Base-by-base conservation (phyloP, 2,329 filamentous ascomycete species). In the Cladosporium sp. region DNA sequence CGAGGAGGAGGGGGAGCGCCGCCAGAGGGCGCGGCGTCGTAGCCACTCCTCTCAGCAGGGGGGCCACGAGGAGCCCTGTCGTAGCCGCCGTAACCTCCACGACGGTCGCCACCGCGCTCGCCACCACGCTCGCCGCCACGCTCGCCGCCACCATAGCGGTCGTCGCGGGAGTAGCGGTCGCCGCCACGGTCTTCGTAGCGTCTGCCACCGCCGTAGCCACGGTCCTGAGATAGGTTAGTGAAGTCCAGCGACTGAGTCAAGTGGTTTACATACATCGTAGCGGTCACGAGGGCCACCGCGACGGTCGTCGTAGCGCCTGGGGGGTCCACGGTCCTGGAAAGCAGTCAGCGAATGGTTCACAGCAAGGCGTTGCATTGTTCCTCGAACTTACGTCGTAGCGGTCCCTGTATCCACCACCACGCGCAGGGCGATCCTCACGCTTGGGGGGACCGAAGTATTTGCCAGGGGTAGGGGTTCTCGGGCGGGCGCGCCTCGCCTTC, bases 371-470 rank as follows among this genome's bases (percentile, higher is more conserved):
- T 51, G 32, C 21, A 23, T 18, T 39, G 23, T 43, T 21, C 2
- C 5, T 18, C 5, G 30, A 28, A 70, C 73, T 65, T 68, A 76
- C 77, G 39, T 78, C 80, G 70, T 80, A 81, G 70, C 81, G 79
- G 66, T 82, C 81, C 71, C 64, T 56, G 64, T 48, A 57, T 18
- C 58, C 63, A 32, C 54, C 63, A 32, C 54, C 54, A 39, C 54
- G 54, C 6, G 54, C 36, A 26, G 54, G 53, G 32, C 48, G 63
- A 56, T 57, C 43, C 21, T 36, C 93, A 85, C 95, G 88, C 89
- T 99, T 99, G 70, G 95, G 95, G 68, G 95, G 95, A 61, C 95
- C 95, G 77, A 97, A 98, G 86, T 99, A 99, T 84, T 98, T 98
- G 82, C 95, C 95, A 58, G 95, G 95, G 65, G 95, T 99, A 39